phyloP scores from a whole-genome alignment of 768 basidiomycete species.

The Gloeopeniophorella convolvens region DNA sequence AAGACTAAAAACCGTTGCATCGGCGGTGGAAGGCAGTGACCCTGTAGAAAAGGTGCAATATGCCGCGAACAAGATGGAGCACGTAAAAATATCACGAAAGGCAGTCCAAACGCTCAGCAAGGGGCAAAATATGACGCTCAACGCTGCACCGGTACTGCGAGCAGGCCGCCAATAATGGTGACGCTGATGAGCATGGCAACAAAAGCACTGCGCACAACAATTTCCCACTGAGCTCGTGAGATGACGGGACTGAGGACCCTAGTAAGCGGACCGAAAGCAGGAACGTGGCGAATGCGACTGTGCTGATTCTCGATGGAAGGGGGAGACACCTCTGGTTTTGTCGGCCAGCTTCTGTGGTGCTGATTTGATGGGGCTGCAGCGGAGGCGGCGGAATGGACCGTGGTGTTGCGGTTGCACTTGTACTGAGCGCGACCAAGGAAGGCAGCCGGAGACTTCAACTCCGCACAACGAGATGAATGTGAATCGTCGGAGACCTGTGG shows the following conservation, averaged over 20 bases:
- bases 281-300: constrained; percentile 47
- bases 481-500: not conserved
- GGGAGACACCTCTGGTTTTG: not conserved
- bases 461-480: not conserved
- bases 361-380: constrained; percentile 10
- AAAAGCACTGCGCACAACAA: constrained; percentile 55
- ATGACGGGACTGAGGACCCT: constrained; percentile 62
- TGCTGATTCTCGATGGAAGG: constrained; percentile 31
- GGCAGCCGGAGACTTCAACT: constrained; percentile 7
- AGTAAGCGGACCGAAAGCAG: constrained; percentile 70
- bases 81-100: not conserved
- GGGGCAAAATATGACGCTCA: constrained; percentile 20
- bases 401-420: constrained; percentile 11
- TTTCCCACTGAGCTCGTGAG: constrained; percentile 80
- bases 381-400: not conserved
- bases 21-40: not conserved
- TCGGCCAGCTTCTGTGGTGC: constrained; percentile 9
- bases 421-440: constrained; percentile 13
- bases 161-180: constrained; percentile 27
- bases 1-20: not conserved
- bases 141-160: constrained; percentile 29
- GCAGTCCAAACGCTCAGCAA: not conserved
- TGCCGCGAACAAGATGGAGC: not conserved
- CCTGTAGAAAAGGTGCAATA: not conserved
- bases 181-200: constrained; percentile 39